Percentiles rank a stretch among this genome's conserved stretches.
Conservation (phyloP, 2,329 filamentous ascomycete genomes). For the Aspergillus sp. region DNA sequence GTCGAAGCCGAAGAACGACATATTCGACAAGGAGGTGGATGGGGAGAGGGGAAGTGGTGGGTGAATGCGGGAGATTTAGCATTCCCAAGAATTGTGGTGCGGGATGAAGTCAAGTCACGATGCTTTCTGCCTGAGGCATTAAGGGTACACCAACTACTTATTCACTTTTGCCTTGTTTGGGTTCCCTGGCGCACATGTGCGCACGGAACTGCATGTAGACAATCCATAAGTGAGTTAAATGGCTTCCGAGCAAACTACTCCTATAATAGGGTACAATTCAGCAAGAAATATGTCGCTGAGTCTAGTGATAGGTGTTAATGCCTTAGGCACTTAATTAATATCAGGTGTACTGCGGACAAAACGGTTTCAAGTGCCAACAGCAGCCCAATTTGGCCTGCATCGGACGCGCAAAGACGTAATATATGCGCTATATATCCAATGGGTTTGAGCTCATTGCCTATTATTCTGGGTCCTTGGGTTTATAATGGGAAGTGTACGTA, state of each 20-base stretch:
- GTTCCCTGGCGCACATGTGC: too few species aligned
- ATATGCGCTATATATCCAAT: neutral
- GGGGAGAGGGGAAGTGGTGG: conserved; percentile 16
- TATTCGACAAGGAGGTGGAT: conserved; percentile 40
- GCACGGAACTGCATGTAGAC: neutral
- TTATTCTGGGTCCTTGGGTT: neutral
- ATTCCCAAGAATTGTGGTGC: conserved; percentile 24
- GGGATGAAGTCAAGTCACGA: conserved; percentile 23
- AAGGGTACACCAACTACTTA: neutral
- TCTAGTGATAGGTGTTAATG: neutral
- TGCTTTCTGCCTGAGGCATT: conserved; percentile 17
- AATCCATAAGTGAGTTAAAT: neutral
- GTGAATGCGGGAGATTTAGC: conserved; percentile 19
- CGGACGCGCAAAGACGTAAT: neutral
- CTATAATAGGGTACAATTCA: neutral
- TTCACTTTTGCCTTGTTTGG: neutral
- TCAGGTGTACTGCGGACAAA: neutral
- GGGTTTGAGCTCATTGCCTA: neutral
- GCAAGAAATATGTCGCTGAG: neutral
- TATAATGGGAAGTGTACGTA: neutral
- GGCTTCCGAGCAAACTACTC: neutral
- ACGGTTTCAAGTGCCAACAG: neutral
- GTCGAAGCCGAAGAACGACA: conserved; percentile 95
- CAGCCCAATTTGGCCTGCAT: neutral
- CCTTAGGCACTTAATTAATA: neutral